A percentile compares a stretch with the other conserved stretches of the same genome.
Conservation (phyloP, 2,329 filamentous ascomycete genomes). For the Xenosphaeropsis pyriputrescens region DNA sequence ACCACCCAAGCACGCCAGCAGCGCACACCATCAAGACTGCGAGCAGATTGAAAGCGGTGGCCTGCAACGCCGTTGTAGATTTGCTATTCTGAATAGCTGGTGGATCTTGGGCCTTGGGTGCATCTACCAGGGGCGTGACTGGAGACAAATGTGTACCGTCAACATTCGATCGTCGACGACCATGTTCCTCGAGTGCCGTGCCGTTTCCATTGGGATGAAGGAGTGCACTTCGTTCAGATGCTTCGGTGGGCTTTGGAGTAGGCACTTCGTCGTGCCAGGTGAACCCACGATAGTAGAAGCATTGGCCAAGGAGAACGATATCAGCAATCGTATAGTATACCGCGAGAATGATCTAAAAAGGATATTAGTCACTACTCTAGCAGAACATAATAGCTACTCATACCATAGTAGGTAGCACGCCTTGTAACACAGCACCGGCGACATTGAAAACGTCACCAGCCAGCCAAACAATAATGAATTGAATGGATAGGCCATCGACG, state of each 20-base stretch:
- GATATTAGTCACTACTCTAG: constrained; percentile 5
- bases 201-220: constrained; percentile 20
- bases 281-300: constrained; percentile 92
- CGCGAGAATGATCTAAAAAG: constrained; percentile 63
- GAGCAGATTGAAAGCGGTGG: constrained; percentile 56
- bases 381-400: constrained; percentile 6
- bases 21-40: constrained; percentile 70
- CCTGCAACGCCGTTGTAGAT: constrained; percentile 36
- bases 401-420: constrained; percentile 85
- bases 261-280: constrained; percentile 41
- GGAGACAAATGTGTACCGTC: constrained; percentile 62
- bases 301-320: constrained; percentile 74
- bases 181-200: constrained; percentile 18
- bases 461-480: constrained; percentile 89
- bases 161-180: constrained; percentile 38
- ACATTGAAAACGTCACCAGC: constrained; percentile 95
- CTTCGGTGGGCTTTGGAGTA: constrained; percentile 19
- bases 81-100: constrained; percentile 24
- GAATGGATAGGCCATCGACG: constrained; percentile 76
- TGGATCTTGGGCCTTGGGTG: constrained; percentile 24
- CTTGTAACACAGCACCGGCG: constrained; percentile 78
- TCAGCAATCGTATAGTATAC: constrained; percentile 90
- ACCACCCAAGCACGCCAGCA: constrained; percentile 79
- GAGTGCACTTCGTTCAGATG: constrained; percentile 32
- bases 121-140: constrained; percentile 61